A percentile compares a stretch with the other conserved stretches of the same genome.
These are phyloP conservation scores for Nakaseomyces nivariensis DNA, from an alignment of 1,139 yeast genomes.

Conservation along the genomic window DNA sequence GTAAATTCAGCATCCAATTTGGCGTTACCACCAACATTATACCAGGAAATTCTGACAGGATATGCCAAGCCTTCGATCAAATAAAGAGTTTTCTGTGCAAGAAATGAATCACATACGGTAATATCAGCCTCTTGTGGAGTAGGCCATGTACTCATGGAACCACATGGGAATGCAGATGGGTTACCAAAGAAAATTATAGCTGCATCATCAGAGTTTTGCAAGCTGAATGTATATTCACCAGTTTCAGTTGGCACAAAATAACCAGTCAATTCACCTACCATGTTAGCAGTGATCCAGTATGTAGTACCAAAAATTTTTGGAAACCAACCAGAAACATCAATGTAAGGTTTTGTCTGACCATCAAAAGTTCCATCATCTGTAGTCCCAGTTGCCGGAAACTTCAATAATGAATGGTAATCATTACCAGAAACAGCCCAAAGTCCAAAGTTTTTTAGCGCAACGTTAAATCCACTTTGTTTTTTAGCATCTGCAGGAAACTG, in stretches of 20 bases:
- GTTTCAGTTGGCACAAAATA: slow-evolving; percentile 5
- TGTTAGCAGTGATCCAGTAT: slow-evolving; percentile 12
- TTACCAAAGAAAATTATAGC: slow-evolving; percentile 4
- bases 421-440: not conserved
- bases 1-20: slow-evolving; percentile 3
- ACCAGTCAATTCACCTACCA: slow-evolving; percentile 4
- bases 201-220: slow-evolving; percentile 6
- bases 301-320: not conserved
- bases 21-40: slow-evolving; percentile 3
- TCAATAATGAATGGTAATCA: not conserved
- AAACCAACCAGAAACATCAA: not conserved
- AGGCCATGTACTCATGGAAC: slow-evolving; percentile 3
- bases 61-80: slow-evolving; percentile 4
- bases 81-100: slow-evolving; percentile 3
- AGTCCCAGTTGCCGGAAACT: not conserved
- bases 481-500: not conserved
- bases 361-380: not conserved
- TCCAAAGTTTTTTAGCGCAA: not conserved
- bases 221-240: slow-evolving; percentile 5
- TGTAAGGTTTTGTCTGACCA: not conserved
- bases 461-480: not conserved
- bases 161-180: slow-evolving; percentile 6
- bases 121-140: slow-evolving; percentile 4
- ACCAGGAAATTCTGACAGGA: slow-evolving; percentile 5
- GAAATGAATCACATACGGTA: slow-evolving; percentile 2